Evolutionary conservation across 1,139 yeast genomes (phyloP).

Genomic region (Eremothecium cymbalariae): DNA sequence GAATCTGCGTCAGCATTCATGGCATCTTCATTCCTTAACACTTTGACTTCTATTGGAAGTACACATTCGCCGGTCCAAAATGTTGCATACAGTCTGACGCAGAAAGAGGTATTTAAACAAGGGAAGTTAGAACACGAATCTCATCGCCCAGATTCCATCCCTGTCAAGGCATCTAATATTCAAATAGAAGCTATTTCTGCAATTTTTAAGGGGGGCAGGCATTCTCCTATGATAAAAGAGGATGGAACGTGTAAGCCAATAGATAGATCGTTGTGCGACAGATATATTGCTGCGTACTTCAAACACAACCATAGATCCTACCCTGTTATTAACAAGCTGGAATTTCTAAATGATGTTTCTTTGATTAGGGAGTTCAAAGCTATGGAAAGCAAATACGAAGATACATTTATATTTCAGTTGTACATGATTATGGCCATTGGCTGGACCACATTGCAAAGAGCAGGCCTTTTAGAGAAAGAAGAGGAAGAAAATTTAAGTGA

Average conservation of each 20-base stretch:
- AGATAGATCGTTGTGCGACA: slow-evolving; percentile 25
- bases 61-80: not conserved
- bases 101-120: slow-evolving; percentile 8
- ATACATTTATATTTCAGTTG: slow-evolving; percentile 35
- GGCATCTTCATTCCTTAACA: slow-evolving; percentile 2
- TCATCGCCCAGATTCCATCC: slow-evolving; percentile 20
- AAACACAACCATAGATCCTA: slow-evolving; percentile 39
- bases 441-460: slow-evolving; percentile 39
- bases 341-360: slow-evolving; percentile 32
- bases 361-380: slow-evolving; percentile 30
- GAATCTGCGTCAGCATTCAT: not conserved
- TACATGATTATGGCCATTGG: slow-evolving; percentile 45
- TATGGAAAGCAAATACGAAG: slow-evolving; percentile 19
- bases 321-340: slow-evolving; percentile 38
- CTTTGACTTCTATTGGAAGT: not conserved
- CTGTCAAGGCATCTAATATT: slow-evolving; percentile 25
- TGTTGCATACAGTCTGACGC: not conserved
- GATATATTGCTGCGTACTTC: slow-evolving; percentile 37
- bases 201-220: slow-evolving; percentile 26
- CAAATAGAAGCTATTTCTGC: slow-evolving; percentile 25
- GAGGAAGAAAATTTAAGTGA: slow-evolving; percentile 31
- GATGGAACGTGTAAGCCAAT: slow-evolving; percentile 19
- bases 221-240: slow-evolving; percentile 20
- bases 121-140: slow-evolving; percentile 14
- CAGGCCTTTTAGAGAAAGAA: slow-evolving; percentile 33